Base-by-base conservation (phyloP, 129 eudicot genomes). In the Flaveria bidentis region DNA sequence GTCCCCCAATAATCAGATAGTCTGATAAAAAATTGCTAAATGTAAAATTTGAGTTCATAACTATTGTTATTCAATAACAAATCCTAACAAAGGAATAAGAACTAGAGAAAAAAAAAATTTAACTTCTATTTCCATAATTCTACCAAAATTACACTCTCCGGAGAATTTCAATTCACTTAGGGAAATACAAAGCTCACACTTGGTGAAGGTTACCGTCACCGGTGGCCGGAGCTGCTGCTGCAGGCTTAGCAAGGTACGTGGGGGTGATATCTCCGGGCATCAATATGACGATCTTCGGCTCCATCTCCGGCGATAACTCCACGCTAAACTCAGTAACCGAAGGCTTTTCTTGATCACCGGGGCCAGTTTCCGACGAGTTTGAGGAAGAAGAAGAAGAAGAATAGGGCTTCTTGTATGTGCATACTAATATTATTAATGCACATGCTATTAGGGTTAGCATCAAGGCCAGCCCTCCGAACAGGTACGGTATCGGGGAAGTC, bases 201-300 rank as follows among this genome's bases (percentile, higher is more conserved):
- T 69, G 62, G 53, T 69, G 69, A 76, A 22, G 75, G 18, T 53
- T 30, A 63, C 9, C 78, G 74, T 23, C 28, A 26, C 16, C 39
- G 72, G 75, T 51, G 25, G 79, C 50, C n/a, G 82, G 75, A 69
- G 71, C 51, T 14, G 92, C 22, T 20, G 22, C 50, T 1, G 74
- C 51, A n/a, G 92, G 96, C 74, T 76, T 84, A 14, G 91, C 92
- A 60, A 90, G 85, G 80, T 80, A 82, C 3, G 89, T 87, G 4
- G 96, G 92, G 67, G 80, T 86, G 14, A 73, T 22, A 5, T 90
- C 86, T 80, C 96, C 96, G 67, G 96, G 87, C 96, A 90, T 90
- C 17, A 87, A 76, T 26, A 90, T 90, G 2, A 82, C 93, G 1
- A 89, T 67, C 57, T 74, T 83, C 1, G 90, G 88, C 83, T 82